Evolutionary conservation across 2,329 filamentous ascomycete species (phyloP).

Genomic region (Venturia asperata): DNA sequence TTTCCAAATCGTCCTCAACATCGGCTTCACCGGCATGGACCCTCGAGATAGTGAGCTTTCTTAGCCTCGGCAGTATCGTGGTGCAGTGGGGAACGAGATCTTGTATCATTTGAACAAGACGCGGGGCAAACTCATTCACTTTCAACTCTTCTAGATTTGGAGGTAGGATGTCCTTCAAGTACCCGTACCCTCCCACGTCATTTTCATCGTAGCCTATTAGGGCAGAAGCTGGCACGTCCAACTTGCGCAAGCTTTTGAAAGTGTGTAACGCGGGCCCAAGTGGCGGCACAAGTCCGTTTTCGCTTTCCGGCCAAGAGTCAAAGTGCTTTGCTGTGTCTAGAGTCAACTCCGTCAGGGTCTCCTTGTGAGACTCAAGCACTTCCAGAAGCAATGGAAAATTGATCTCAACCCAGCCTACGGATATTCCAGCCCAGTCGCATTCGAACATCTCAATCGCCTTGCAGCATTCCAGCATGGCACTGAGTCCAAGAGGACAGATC

Average conservation of each 20-base stretch:
- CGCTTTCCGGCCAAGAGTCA: slow-evolving; percentile 19
- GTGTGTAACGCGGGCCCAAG: slow-evolving; percentile 12
- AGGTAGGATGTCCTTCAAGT: slow-evolving; percentile 14
- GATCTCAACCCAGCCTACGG: slow-evolving; percentile 20
- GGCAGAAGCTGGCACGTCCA: slow-evolving; percentile 18
- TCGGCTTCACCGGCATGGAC: slow-evolving; percentile 8
- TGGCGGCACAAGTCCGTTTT: slow-evolving; percentile 19
- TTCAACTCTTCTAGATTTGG: slow-evolving; percentile 17
- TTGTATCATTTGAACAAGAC: slow-evolving; percentile 10
- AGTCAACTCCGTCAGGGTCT: slow-evolving; percentile 6
- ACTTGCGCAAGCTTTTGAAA: slow-evolving; percentile 9
- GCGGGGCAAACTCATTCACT: slow-evolving; percentile 18
- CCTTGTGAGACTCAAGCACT: slow-evolving; percentile 10
- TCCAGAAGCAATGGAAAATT: slow-evolving; percentile 17
- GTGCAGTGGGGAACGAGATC: slow-evolving; percentile 4
- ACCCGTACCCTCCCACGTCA: slow-evolving; percentile 10
- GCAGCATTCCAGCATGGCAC: slow-evolving; percentile 15
- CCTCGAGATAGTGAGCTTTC: slow-evolving; percentile 10
- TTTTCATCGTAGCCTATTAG: slow-evolving; percentile 19
- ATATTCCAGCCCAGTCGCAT: slow-evolving; percentile 20
- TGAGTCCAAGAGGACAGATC: slow-evolving; percentile 17
- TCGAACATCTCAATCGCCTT: slow-evolving; percentile 12
- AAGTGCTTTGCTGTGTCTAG: slow-evolving; percentile 19
- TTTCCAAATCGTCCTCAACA: slow-evolving; percentile 15
- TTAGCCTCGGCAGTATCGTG: slow-evolving; percentile 4